Conservation (phyloP, 108 stramenopile genomes). For the Pseudonitzschia delicatissima region DNA sequence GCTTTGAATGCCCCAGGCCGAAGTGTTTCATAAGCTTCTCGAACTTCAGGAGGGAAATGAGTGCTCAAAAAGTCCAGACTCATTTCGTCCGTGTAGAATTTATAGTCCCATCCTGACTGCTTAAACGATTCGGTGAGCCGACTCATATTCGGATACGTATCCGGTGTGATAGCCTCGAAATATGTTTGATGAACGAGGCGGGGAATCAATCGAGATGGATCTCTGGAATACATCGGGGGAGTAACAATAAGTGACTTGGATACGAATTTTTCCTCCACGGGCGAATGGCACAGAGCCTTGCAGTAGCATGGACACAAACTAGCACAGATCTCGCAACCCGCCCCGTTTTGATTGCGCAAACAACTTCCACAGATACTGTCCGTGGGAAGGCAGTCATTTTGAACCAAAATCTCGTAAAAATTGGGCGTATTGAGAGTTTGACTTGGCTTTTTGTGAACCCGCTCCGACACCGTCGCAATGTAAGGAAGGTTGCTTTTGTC, state of each 20-base stretch:
- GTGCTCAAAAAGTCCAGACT: slow-evolving; percentile 48
- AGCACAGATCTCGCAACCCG: slow-evolving; percentile 48
- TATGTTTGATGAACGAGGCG: slow-evolving; percentile 80
- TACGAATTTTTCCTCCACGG: slow-evolving; percentile 57
- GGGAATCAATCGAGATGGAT: slow-evolving; percentile 66
- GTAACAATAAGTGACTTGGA: slow-evolving; percentile 49
- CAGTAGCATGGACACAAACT: slow-evolving; percentile 65
- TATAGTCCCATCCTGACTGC: slow-evolving; percentile 74
- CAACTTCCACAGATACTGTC: slow-evolving; percentile 55
- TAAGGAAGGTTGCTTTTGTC: slow-evolving; percentile 55
- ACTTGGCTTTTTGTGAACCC: slow-evolving; percentile 36
- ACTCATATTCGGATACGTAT: slow-evolving; percentile 64
- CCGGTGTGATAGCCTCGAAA: slow-evolving; percentile 44
- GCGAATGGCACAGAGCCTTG: slow-evolving; percentile 55
- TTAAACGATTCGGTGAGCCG: slow-evolving; percentile 73
- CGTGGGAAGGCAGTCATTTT: slow-evolving; percentile 50
- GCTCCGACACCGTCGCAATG: slow-evolving; percentile 63
- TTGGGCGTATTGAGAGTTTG: slow-evolving; percentile 39
- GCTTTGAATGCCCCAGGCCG: slow-evolving; percentile 77
- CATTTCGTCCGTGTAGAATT: slow-evolving; percentile 67
- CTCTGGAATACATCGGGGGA: slow-evolving; percentile 56
- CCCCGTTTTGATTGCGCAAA: slow-evolving; percentile 60
- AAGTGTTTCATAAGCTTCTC: slow-evolving; percentile 68
- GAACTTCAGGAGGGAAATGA: slow-evolving; percentile 74
- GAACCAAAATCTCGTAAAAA: slow-evolving; percentile 41